A percentile compares a stretch with the other conserved stretches of the same genome.
These are phyloP conservation scores for Ascoidea tarda DNA, from an alignment of 805 yeast genomes.

Conservation along the genomic window DNA sequence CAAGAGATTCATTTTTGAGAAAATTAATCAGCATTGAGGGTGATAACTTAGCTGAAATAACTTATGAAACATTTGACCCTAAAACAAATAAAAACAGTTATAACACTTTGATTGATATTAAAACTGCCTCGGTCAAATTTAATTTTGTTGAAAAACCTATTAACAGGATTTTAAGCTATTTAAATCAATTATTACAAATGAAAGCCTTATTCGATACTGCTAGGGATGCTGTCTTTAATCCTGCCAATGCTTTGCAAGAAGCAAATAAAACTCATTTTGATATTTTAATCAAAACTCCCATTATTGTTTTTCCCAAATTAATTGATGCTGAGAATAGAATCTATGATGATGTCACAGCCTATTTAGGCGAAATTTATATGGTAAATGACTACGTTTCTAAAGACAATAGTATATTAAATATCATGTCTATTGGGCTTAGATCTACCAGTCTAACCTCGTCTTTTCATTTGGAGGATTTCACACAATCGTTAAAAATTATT, in stretches of 20 bases:
- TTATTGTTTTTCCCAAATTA: conserved; percentile 59
- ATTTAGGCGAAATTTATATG: conserved; percentile 73
- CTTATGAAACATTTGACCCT: conserved; percentile 69
- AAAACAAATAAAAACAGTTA: conserved; percentile 30
- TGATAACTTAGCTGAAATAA: conserved; percentile 63
- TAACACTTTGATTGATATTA: conserved; percentile 43
- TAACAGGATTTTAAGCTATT: conserved; percentile 46
- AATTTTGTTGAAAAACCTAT: conserved; percentile 77
- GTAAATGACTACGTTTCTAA: conserved; percentile 38
- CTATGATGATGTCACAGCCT: conserved; percentile 52
- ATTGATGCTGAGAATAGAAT: conserved; percentile 22
- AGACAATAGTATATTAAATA: conserved; percentile 27
- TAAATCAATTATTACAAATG: conserved; percentile 70
- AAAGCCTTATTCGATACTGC: conserved; percentile 83
- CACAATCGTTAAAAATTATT: conserved; percentile 49
- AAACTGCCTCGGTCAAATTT: conserved; percentile 62
- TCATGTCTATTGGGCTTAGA: conserved; percentile 54
- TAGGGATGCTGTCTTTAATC: conserved; percentile 76
- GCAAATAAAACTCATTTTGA: conserved; percentile 58
- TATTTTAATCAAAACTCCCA: conserved; percentile 66
- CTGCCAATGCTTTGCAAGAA: conserved; percentile 48
- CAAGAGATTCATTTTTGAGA: conserved; percentile 44
- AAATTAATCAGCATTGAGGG: conserved; percentile 71
- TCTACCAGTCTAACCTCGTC: conserved; percentile 55
- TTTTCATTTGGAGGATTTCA: conserved; percentile 31